A percentile compares a stretch with the other conserved stretches of the same genome.
Evolutionary conservation across 2,329 filamentous ascomycete species (phyloP).

Genomic region (Phialophora chinensis): DNA sequence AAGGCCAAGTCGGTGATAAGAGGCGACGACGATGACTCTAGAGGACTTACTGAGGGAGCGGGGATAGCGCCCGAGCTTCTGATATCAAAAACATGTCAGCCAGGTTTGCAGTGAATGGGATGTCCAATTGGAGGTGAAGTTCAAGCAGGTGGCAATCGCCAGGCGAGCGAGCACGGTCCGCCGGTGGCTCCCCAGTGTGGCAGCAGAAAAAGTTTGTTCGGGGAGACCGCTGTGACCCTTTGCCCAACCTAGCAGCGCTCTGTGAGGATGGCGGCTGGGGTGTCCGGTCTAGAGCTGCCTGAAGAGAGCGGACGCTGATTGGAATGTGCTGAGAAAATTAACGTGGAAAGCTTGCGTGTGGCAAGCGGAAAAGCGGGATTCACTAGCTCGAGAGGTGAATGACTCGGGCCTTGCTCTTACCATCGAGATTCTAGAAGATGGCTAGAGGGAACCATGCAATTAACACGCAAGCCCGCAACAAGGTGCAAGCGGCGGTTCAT

Average conservation of each 20-base stretch:
- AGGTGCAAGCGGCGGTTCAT: not conserved
- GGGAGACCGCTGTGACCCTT: not conserved
- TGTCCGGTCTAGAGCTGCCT: not conserved
- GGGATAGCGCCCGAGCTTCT: not conserved
- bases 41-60: not conserved
- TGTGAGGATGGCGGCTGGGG: not conserved
- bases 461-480: not conserved
- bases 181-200: not conserved
- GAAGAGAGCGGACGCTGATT: not conserved
- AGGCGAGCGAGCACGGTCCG: not conserved
- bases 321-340: not conserved
- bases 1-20: not conserved
- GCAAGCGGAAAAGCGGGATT: not conserved
- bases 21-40: not conserved
- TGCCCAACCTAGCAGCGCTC: not conserved
- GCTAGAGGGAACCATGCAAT: not conserved
- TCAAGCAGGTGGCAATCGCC: conserved; percentile 11
- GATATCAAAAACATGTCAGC: conserved; percentile 17
- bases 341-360: not conserved
- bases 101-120: not conserved
- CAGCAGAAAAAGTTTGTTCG: not conserved
- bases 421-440: no score
- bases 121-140: conserved; percentile 15
- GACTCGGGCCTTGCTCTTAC: not conserved
- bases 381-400: not conserved